phyloP scores from a whole-genome alignment of 164 flowering plant genomes.

The Tetrastigma voinierianum region DNA sequence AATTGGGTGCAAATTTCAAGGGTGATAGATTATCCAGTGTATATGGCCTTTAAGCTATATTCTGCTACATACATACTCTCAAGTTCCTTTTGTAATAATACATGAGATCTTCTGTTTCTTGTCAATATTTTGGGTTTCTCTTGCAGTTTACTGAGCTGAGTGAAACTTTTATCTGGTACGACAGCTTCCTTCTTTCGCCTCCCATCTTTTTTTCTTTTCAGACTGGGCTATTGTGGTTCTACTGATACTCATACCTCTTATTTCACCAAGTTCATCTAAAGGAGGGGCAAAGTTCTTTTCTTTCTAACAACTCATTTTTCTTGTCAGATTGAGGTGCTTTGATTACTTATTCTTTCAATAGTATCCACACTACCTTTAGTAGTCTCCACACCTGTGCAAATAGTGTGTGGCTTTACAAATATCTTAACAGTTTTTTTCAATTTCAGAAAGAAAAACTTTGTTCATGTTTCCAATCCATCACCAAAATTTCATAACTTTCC shows the following conservation, averaged over 20 bases:
- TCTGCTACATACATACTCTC: neutral
- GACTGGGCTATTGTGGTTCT: constrained; percentile 99
- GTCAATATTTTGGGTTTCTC: neutral
- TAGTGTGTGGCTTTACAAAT: neutral
- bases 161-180: neutral
- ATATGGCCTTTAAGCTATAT: too few relatives aligned
- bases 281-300: constrained; percentile 98
- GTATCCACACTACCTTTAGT: too few relatives aligned
- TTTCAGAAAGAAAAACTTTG: too few relatives aligned
- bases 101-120: neutral
- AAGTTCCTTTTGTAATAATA: neutral
- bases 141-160: neutral
- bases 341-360: too few relatives aligned
- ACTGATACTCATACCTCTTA: constrained; percentile 95
- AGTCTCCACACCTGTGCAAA: too few relatives aligned
- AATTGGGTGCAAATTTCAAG: too few relatives aligned
- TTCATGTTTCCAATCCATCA: too few relatives aligned
- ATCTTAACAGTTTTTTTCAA: neutral
- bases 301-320: neutral
- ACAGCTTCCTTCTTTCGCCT: neutral
- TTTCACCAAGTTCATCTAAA: constrained; percentile 99
- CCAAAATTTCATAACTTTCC: too few relatives aligned
- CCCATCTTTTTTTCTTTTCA: constrained; percentile 36
- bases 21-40: too few relatives aligned
- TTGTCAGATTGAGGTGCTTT: neutral